Base-by-base conservation (phyloP, 257 asterid genomes). In the Jaltomata sinuosa region DNA sequence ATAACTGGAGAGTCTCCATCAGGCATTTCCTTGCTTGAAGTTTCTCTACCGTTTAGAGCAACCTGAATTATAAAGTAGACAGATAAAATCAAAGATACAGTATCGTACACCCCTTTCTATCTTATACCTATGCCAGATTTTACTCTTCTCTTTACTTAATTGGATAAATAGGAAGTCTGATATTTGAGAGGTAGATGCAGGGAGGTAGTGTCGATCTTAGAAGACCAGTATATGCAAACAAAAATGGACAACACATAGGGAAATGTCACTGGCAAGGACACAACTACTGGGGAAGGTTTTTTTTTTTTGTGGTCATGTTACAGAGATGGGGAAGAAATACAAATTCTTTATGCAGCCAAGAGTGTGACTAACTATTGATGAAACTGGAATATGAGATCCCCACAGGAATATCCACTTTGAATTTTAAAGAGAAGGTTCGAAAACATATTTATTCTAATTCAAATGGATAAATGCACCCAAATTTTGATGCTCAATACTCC, bases 21-120 rank as follows among this genome's bases (percentile, higher is more conserved):
- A 29, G 84, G 89, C 79, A 83, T 90, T 87, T 87, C 91, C 87
- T 88, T 84, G 84, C 80, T 87, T 86, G 92, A 82, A 83, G 87
- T 85, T 82, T 83, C 93, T 79, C 84, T 80, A 42, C 91, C 88
- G 72, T 85, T 89, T 69, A 72, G 87, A 19, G 82, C 69, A 83
- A 87, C 94, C 98, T 96, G 91, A 83, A 76, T 77, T 38, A 71
- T 81, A 82, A 59, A 29, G 55, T 22, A 74, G 53, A 84, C 15
- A 31, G 55, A 78, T 54, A 22, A 77, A 68, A 36, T 29, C 34
- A 42, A 45, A 40, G 22, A 34, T 32, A 8, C 10, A 40, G 67
- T 57, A 14, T 49, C 62, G 67, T 57, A 34, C 80, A 69, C 36
- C 32, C 50, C 53, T 87, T 83, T 29, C 19, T 80, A 34, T 25